Evolutionary conservation across 768 basidiomycete genomes (phyloP).

Genomic region (Boletus pseudopeckii): DNA sequence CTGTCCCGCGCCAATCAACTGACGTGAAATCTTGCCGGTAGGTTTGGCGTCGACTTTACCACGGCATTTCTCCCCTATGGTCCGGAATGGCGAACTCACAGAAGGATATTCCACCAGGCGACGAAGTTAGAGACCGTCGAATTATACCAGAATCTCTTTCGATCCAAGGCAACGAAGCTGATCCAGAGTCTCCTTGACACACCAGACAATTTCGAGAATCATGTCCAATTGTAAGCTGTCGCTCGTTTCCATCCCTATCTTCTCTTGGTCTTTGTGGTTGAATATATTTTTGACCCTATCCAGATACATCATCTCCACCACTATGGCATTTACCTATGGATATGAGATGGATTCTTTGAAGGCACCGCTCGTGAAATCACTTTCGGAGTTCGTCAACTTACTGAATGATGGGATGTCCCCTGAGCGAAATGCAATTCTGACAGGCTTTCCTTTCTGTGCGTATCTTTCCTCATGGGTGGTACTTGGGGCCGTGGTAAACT

Average conservation of each 20-base stretch:
- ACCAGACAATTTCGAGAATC: constrained; percentile 24
- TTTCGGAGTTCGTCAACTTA: constrained; percentile 22
- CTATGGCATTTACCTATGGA: constrained; percentile 31
- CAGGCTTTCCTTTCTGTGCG: constrained; percentile 31
- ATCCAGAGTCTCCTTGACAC: constrained; percentile 19
- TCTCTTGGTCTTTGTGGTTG: neutral
- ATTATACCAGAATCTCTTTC: constrained; percentile 22
- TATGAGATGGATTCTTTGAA: constrained; percentile 27
- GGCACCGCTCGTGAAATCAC: constrained; percentile 24
- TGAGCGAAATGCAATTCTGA: constrained; percentile 26
- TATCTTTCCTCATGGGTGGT: neutral
- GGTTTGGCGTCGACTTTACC: constrained; percentile 29
- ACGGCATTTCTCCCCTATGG: constrained; percentile 30
- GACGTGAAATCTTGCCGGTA: constrained; percentile 1
- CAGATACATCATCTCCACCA: constrained; percentile 32
- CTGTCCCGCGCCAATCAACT: neutral
- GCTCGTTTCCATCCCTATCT: neutral
- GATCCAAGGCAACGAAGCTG: constrained; percentile 19
- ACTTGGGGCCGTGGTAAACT: neutral
- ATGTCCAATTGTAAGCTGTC: constrained; percentile 20
- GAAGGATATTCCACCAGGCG: constrained; percentile 28
- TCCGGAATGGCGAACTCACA: constrained; percentile 27
- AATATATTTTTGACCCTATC: neutral
- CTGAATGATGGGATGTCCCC: constrained; percentile 23
- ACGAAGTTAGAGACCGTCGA: constrained; percentile 20